Percentiles rank a stretch among this genome's conserved stretches.
Conservation (phyloP, 352 stramenopile genomes). For the Nothophytophthora sp. region DNA sequence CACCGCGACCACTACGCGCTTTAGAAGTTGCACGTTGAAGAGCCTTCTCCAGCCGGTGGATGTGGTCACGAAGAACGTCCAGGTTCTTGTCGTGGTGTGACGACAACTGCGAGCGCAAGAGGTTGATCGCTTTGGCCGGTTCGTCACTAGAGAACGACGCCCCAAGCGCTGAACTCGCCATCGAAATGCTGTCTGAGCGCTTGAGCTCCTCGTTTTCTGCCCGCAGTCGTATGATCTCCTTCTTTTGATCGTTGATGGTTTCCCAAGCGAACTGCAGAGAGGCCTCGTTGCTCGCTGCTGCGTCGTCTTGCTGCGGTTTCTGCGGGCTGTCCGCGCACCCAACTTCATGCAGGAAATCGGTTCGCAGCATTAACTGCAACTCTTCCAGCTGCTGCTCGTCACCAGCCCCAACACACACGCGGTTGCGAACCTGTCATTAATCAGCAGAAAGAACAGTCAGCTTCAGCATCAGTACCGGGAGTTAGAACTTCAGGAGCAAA, state of each 20-base stretch:
- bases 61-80: conserved; percentile 54
- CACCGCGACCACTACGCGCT: conserved; percentile 6
- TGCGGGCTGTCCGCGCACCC: conserved; percentile 24
- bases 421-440: conserved; percentile 29
- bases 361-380: conserved; percentile 48
- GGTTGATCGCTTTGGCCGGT: conserved; percentile 37
- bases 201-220: conserved; percentile 53
- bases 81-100: conserved; percentile 59
- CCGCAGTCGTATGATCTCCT: conserved; percentile 62
- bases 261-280: conserved; percentile 80
- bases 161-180: not conserved
- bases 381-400: conserved; percentile 58
- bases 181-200: conserved; percentile 2
- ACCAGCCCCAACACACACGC: conserved; percentile 45
- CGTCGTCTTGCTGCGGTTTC: conserved; percentile 24
- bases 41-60: conserved; percentile 48
- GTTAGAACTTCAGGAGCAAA: not conserved
- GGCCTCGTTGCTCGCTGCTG: conserved; percentile 46
- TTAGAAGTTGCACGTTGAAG: conserved; percentile 19
- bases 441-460: not conserved
- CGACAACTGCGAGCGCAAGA: conserved; percentile 55
- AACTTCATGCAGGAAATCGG: conserved; percentile 57
- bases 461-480: not conserved
- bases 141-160: conserved; percentile 35
- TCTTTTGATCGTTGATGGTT: conserved; percentile 74